A percentile compares a stretch with the other conserved stretches of the same genome.
Evolutionary conservation across 257 asterid species (phyloP).

Genomic region (Paulownia fortunei): DNA sequence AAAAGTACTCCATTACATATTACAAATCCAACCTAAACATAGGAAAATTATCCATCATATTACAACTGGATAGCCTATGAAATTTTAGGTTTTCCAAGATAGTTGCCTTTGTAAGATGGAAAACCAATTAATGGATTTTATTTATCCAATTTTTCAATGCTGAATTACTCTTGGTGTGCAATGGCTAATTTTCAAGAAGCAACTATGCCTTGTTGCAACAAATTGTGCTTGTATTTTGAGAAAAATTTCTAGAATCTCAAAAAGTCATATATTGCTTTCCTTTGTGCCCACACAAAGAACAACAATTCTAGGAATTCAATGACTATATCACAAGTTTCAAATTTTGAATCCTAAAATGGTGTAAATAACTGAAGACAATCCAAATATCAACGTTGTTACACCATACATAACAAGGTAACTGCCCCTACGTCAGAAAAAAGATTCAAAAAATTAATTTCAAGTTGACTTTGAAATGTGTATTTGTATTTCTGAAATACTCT

Average conservation of each 20-base stretch:
- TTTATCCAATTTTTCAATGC: constrained; percentile 3
- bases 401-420: too few relatives aligned
- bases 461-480: too few relatives aligned
- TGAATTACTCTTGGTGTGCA: background rate
- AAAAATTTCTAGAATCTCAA: background rate
- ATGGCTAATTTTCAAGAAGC: background rate
- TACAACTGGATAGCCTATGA: too few relatives aligned
- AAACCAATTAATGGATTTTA: background rate
- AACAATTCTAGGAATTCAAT: background rate
- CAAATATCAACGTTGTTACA: background rate
- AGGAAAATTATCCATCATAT: too few relatives aligned
- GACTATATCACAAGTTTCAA: background rate
- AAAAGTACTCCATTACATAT: background rate
- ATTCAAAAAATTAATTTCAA: too few relatives aligned
- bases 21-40: constrained; percentile 6
- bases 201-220: background rate
- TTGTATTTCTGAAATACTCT: too few relatives aligned
- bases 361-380: background rate
- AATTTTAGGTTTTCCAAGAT: background rate
- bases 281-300: background rate
- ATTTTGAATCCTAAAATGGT: background rate
- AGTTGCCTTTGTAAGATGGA: background rate
- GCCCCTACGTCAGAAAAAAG: too few relatives aligned
- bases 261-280: background rate
- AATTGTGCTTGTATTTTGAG: background rate